A percentile compares a stretch with the other conserved stretches of the same genome.
Evolutionary conservation across 805 yeast species (phyloP).

Genomic region (Ogataea sp.): DNA sequence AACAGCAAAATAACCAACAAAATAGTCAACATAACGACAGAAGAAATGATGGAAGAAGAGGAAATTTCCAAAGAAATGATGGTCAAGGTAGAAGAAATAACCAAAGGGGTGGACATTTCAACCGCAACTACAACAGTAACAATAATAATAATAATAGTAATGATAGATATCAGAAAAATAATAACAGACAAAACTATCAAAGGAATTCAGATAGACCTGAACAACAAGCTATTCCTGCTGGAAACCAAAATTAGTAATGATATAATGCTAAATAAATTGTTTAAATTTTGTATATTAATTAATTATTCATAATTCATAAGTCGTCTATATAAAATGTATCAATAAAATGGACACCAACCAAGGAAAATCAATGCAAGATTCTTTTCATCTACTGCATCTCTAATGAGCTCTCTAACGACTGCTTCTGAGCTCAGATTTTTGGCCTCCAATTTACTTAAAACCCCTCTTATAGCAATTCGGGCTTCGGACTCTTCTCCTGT

Average conservation of each 20-base stretch:
- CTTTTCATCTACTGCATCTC: slow-evolving; percentile 59
- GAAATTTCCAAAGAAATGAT: slow-evolving; percentile 17
- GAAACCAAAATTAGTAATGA: not conserved
- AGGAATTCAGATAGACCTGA: too few relatives aligned
- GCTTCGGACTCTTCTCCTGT: slow-evolving; percentile 63
- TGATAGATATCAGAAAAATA: slow-evolving; percentile 17
- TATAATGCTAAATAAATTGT: not conserved
- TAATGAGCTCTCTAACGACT: slow-evolving; percentile 69
- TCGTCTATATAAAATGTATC: slow-evolving; percentile 19
- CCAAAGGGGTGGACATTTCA: slow-evolving; percentile 9
- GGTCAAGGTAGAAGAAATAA: slow-evolving; percentile 10
- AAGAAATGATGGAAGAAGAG: not conserved
- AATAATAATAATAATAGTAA: slow-evolving; percentile 22
- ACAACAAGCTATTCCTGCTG: slow-evolving; percentile 1
- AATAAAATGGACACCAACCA: slow-evolving; percentile 77
- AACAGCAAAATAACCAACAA: slow-evolving; percentile 39
- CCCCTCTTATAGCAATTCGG: slow-evolving; percentile 65
- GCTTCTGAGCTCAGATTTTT: slow-evolving; percentile 76
- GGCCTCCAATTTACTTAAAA: slow-evolving; percentile 58
- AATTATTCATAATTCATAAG: not conserved
- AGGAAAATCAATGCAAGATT: slow-evolving; percentile 69
- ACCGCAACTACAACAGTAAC: slow-evolving; percentile 3
- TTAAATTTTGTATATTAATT: not conserved
- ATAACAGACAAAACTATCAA: slow-evolving; percentile 9
- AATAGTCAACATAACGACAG: slow-evolving; percentile 11